phyloP scores from a whole-genome alignment of 768 basidiomycete genomes.

The Nidularia sp. region DNA sequence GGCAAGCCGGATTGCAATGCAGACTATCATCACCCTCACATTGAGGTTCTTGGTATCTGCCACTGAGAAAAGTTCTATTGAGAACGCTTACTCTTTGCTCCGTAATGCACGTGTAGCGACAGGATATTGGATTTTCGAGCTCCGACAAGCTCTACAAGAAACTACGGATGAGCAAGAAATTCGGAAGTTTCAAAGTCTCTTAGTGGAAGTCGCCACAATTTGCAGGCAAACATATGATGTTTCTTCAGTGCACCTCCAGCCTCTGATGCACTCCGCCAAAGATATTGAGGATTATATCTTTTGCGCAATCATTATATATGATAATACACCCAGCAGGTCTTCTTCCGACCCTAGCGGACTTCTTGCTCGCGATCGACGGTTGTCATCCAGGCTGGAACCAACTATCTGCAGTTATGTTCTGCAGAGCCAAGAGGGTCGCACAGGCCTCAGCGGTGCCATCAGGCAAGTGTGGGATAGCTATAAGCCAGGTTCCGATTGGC shows the following conservation, averaged over 20 bases:
- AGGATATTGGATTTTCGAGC: constrained; percentile 30
- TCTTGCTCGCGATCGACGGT: constrained; percentile 22
- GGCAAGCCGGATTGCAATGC: constrained; percentile 25
- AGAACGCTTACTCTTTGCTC: constrained; percentile 17
- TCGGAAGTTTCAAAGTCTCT: constrained; percentile 12
- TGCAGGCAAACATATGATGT: constrained; percentile 38
- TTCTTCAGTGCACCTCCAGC: constrained; percentile 10
- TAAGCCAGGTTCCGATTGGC: constrained; percentile 8
- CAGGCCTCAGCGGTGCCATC: constrained; percentile 21
- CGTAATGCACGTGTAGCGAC: constrained; percentile 22
- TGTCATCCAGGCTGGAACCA: constrained; percentile 22
- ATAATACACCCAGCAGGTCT: constrained; percentile 19
- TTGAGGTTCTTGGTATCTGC: constrained; percentile 21
- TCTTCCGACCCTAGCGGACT: constrained; percentile 12
- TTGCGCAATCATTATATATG: constrained; percentile 24
- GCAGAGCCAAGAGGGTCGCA: constrained; percentile 7
- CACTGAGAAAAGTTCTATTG: constrained; percentile 6
- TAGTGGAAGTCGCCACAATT: constrained; percentile 30
- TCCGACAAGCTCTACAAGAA: constrained; percentile 16
- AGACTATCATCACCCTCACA: constrained; percentile 30
- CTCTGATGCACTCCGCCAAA: constrained; percentile 13
- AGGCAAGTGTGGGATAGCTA: constrained; percentile 23
- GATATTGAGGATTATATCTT: constrained; percentile 23
- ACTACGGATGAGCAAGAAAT: constrained; percentile 7
- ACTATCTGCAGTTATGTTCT: constrained; percentile 10